These are phyloP conservation scores for Leccinum pellstonianum DNA, from an alignment of 768 basidiomycete species.

Conservation along the genomic window DNA sequence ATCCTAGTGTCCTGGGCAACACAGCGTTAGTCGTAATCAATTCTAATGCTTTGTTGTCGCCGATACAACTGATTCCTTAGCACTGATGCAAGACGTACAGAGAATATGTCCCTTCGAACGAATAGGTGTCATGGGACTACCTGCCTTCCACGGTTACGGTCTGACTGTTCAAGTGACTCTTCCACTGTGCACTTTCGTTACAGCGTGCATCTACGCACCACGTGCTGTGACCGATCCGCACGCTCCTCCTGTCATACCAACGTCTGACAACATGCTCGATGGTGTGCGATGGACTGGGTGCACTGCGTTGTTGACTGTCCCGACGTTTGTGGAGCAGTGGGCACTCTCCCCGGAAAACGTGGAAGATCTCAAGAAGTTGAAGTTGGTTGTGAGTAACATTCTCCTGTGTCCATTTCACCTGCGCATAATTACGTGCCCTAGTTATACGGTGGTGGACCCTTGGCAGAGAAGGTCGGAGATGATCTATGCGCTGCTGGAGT, in stretches of 20 bases:
- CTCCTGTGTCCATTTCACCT: not conserved
- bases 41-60: not conserved
- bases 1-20: conserved; percentile 30
- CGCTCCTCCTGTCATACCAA: conserved; percentile 19
- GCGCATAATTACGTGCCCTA: not conserved
- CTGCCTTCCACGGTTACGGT: conserved; percentile 42
- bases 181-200: conserved; percentile 27
- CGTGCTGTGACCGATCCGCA: conserved; percentile 1
- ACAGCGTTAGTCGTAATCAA: conserved; percentile 27
- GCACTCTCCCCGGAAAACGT: conserved; percentile 11
- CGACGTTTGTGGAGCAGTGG: conserved; percentile 21
- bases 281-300: conserved; percentile 8
- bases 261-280: conserved; percentile 23
- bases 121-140: conserved; percentile 33
- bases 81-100: not conserved
- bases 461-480: conserved; percentile 16
- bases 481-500: conserved; percentile 20
- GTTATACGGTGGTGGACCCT: conserved; percentile 16
- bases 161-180: conserved; percentile 30
- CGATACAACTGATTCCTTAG: not conserved
- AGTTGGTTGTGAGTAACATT: conserved; percentile 17
- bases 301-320: conserved; percentile 14
- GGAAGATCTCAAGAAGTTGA: conserved; percentile 18
- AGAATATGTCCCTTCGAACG: conserved; percentile 11
- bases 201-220: conserved; percentile 37